Conservation (phyloP, 805 yeast species). For the Hanseniaspora clermontiae region DNA sequence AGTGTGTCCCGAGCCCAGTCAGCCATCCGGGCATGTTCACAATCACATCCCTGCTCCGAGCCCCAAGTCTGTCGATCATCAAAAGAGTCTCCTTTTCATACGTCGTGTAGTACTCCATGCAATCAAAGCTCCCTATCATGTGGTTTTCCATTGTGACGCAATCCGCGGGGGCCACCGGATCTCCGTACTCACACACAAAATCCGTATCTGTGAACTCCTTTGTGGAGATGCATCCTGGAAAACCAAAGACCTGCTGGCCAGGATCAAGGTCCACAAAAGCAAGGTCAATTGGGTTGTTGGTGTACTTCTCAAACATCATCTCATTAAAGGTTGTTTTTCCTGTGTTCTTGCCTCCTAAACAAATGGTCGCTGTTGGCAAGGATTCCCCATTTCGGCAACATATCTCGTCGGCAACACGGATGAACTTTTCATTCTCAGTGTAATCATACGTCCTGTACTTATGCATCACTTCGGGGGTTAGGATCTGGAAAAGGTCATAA, state of each 20-base stretch:
- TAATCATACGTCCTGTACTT: neutral
- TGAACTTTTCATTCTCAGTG: neutral
- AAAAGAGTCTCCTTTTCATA: neutral
- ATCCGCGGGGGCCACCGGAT: conserved; percentile 19
- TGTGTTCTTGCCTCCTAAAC: conserved; percentile 47
- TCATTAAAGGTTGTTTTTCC: conserved; percentile 70
- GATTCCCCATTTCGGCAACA: neutral
- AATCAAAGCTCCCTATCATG: conserved; percentile 6
- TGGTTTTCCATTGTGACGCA: conserved; percentile 16
- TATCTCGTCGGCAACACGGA: neutral
- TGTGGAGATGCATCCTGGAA: conserved; percentile 58
- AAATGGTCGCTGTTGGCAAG: conserved; percentile 15
- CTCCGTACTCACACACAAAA: conserved; percentile 26
- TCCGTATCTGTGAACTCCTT: conserved; percentile 21
- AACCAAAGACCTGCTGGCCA: conserved; percentile 70
- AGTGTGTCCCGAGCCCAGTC: conserved; percentile 67
- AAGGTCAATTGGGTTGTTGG: conserved; percentile 7
- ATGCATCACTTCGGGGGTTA: neutral
- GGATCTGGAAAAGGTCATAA: neutral
- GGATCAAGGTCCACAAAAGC: conserved; percentile 63
- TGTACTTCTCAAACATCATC: conserved; percentile 35
- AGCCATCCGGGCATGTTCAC: conserved; percentile 87
- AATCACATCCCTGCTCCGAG: conserved; percentile 28
- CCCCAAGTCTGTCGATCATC: conserved; percentile 25
- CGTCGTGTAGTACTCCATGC: neutral